Evolutionary conservation across 768 basidiomycete genomes (phyloP).

Genomic region (Amanita jacksonii): DNA sequence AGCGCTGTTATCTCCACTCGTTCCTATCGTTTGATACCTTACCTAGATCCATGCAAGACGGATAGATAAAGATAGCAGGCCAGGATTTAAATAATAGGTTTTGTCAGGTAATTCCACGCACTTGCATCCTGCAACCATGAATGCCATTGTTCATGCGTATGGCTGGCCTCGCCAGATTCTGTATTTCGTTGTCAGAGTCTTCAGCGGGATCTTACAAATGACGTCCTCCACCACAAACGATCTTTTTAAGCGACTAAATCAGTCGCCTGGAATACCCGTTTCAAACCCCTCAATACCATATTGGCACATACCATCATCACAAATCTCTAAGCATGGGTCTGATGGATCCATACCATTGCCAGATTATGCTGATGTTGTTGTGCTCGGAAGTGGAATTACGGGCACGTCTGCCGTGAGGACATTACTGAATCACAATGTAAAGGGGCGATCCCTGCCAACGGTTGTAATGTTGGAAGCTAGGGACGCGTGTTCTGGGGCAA

Average conservation of each 20-base stretch:
- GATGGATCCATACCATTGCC: slow-evolving; percentile 14
- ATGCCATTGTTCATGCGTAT: background rate
- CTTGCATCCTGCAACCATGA: background rate
- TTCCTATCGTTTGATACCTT: no score
- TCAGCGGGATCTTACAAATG: background rate
- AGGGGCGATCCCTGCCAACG: no score
- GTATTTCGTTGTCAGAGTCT: background rate
- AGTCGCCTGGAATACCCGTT: slow-evolving; percentile 34
- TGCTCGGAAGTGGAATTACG: slow-evolving; percentile 51
- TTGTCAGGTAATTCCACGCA: no score
- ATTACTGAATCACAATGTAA: no score
- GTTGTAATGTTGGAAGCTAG: slow-evolving; percentile 79
- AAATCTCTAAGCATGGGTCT: slow-evolving; percentile 21
- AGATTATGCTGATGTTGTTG: slow-evolving; percentile 35
- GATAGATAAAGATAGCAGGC: no score
- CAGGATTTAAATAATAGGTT: no score
- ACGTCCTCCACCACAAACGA: slow-evolving; percentile 1
- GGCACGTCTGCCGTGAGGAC: slow-evolving; percentile 37
- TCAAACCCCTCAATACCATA: slow-evolving; percentile 37
- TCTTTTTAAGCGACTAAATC: slow-evolving; percentile 21
- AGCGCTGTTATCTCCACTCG: no score
- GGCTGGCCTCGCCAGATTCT: background rate
- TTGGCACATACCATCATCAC: slow-evolving; percentile 38
- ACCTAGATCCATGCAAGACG: no score
- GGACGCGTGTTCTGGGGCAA: slow-evolving; percentile 66